Percentiles rank a stretch among this genome's conserved stretches.
Evolutionary conservation across 116 monocot species (phyloP).

Genomic region (Phalaenopsis hybrid): DNA sequence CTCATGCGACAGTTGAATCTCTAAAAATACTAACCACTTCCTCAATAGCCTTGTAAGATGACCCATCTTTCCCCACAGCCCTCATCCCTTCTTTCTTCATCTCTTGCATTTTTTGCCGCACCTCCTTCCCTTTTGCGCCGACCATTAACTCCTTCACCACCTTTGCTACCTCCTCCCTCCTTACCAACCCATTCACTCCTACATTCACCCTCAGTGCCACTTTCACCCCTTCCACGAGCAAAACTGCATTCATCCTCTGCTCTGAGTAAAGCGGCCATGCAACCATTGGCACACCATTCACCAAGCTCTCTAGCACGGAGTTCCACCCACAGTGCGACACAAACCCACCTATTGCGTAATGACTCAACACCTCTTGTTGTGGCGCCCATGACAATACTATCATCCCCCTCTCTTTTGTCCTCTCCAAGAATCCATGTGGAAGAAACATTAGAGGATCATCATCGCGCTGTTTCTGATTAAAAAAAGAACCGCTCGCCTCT

Average conservation of each 20-base stretch:
- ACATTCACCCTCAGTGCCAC: not conserved
- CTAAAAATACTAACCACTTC: not conserved
- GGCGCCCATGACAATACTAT: constrained; percentile 6
- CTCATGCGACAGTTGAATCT: too few relatives aligned
- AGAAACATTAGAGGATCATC: constrained; percentile 4
- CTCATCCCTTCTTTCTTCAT: not conserved
- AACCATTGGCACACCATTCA: constrained; percentile 16
- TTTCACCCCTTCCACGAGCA: not conserved
- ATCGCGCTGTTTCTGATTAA: not conserved
- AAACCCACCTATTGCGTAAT: not conserved
- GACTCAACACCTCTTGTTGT: constrained; percentile 5
- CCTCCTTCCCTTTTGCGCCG: not conserved
- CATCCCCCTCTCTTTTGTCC: constrained; percentile 1
- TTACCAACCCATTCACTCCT: not conserved
- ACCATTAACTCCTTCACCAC: not conserved
- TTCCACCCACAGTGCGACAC: constrained; percentile 30
- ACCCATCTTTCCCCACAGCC: not conserved
- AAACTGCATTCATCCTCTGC: not conserved
- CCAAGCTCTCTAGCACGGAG: constrained; percentile 12
- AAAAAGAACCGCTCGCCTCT: not conserved
- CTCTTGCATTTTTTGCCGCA: not conserved
- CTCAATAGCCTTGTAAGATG: not conserved
- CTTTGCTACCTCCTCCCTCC: not conserved
- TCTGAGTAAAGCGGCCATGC: constrained; percentile 7
- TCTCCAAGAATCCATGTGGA: constrained; percentile 5